These are phyloP conservation scores for Xylaria sp. DNA, from an alignment of 2,329 filamentous ascomycete species.

Conservation along the genomic window DNA sequence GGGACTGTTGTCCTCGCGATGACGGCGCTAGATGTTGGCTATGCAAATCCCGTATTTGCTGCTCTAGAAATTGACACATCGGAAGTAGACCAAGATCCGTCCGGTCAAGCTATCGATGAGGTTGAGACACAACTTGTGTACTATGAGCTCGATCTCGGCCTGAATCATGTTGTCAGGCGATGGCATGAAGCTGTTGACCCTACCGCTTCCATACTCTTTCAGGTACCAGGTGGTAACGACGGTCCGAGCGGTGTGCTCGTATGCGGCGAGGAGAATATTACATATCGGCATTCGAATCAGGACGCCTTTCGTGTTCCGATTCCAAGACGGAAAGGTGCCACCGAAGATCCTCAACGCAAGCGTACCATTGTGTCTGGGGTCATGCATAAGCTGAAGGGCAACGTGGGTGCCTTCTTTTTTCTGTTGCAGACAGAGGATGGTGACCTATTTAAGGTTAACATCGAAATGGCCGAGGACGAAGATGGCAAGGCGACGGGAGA, in stretches of 20 bases:
- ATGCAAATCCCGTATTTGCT: conserved; percentile 96
- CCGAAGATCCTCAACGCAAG: conserved; percentile 92
- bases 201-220: conserved; percentile 89
- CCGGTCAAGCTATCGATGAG: conserved; percentile 82
- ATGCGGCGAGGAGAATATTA: conserved; percentile 93
- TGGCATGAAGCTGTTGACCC: conserved; percentile 96
- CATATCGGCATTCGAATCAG: conserved; percentile 96
- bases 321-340: conserved; percentile 84
- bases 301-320: conserved; percentile 90
- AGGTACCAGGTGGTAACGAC: conserved; percentile 92
- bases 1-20: conserved; percentile 90
- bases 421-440: conserved; percentile 95
- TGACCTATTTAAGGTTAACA: conserved; percentile 96
- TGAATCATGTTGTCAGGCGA: conserved; percentile 97
- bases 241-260: conserved; percentile 95
- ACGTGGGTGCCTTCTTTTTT: conserved; percentile 91
- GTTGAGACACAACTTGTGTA: conserved; percentile 93
- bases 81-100: conserved; percentile 90
- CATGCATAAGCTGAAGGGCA: conserved; percentile 94
- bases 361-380: conserved; percentile 88
- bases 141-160: conserved; percentile 94
- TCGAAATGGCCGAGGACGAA: conserved; percentile 88
- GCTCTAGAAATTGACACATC: conserved; percentile 93
- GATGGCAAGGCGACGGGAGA: conserved; percentile 82
- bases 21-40: conserved; percentile 91